These are phyloP conservation scores for Ramularia collo-cygni DNA, from an alignment of 2,329 filamentous ascomycete genomes.

Conservation along the genomic window DNA sequence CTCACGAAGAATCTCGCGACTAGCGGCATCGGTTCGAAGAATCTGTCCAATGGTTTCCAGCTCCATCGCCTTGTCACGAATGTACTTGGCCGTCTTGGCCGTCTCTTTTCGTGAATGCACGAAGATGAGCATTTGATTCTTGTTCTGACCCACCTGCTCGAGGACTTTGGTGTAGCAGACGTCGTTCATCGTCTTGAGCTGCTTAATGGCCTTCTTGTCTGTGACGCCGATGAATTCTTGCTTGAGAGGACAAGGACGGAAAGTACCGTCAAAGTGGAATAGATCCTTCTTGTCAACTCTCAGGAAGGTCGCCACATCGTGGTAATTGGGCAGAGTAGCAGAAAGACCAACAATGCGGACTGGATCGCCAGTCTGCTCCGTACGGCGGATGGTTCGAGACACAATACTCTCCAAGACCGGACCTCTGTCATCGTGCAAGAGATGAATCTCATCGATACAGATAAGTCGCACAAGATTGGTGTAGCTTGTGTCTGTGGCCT, in stretches of 20 bases:
- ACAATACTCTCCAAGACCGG: slow-evolving; percentile 97
- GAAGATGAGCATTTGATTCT: slow-evolving; percentile 98
- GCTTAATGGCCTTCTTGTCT: slow-evolving; percentile 97
- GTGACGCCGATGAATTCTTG: slow-evolving; percentile 98
- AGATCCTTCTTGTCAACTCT: slow-evolving; percentile 83
- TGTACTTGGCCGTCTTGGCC: slow-evolving; percentile 92
- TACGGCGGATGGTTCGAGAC: slow-evolving; percentile 83
- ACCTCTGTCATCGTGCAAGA: slow-evolving; percentile 94
- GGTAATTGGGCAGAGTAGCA: slow-evolving; percentile 92
- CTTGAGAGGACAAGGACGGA: slow-evolving; percentile 83
- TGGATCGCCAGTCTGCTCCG: slow-evolving; percentile 87
- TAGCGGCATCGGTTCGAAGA: slow-evolving; percentile 84
- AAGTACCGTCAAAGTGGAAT: slow-evolving; percentile 95
- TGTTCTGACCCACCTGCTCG: slow-evolving; percentile 85
- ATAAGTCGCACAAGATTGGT: slow-evolving; percentile 94
- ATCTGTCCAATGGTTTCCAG: slow-evolving; percentile 96
- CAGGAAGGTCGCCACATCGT: slow-evolving; percentile 90
- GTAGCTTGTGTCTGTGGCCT: slow-evolving; percentile 93
- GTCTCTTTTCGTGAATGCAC: slow-evolving; percentile 98
- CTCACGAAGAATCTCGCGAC: slow-evolving; percentile 77
- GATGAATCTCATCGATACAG: slow-evolving; percentile 96
- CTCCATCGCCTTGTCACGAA: slow-evolving; percentile 94
- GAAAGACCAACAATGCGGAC: slow-evolving; percentile 89
- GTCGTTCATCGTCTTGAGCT: slow-evolving; percentile 98
- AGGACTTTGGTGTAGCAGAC: slow-evolving; percentile 97